phyloP scores from a whole-genome alignment of 164 flowering plant species.

The Magnolia changhungtana region DNA sequence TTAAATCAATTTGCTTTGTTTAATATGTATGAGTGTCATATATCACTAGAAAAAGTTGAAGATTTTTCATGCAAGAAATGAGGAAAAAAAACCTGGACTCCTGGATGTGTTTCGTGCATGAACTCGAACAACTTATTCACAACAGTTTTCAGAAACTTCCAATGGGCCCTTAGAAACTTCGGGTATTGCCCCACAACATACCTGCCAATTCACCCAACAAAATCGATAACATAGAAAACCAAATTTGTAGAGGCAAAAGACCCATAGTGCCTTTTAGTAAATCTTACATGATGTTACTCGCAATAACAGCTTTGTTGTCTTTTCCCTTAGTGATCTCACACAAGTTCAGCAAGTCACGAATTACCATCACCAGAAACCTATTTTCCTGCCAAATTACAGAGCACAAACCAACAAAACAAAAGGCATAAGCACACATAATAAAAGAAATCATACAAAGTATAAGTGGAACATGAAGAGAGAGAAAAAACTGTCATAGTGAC shows the following conservation, averaged over 20 bases:
- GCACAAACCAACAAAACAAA: slow-evolving; percentile 5
- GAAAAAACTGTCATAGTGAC: too few species aligned
- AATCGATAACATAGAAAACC: neutral
- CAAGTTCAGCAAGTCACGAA: slow-evolving; percentile 87
- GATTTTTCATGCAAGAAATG: neutral
- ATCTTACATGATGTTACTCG: slow-evolving; percentile 95
- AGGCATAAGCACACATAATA: neutral
- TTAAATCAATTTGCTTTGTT: neutral
- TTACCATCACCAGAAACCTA: slow-evolving; percentile 95
- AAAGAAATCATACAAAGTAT: too few species aligned
- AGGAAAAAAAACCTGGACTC: slow-evolving; percentile 75
- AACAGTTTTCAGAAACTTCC: slow-evolving; percentile 99
- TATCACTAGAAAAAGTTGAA: neutral
- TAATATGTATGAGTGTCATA: neutral
- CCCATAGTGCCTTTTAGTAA: neutral
- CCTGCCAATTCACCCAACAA: slow-evolving; percentile 43
- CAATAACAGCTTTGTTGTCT: slow-evolving; percentile 98
- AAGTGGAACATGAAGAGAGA: too few species aligned
- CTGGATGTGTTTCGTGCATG: slow-evolving; percentile 99
- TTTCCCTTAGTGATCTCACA: slow-evolving; percentile 98
- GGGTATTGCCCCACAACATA: slow-evolving; percentile 99
- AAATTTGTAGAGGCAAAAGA: neutral
- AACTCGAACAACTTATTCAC: slow-evolving; percentile 97
- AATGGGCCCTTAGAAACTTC: slow-evolving; percentile 90
- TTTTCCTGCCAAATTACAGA: slow-evolving; percentile 70